Evolutionary conservation across 805 yeast species (phyloP), one percentile per base, ranked within the genome.

Genomic region (Jamesozyma rosinii): DNA sequence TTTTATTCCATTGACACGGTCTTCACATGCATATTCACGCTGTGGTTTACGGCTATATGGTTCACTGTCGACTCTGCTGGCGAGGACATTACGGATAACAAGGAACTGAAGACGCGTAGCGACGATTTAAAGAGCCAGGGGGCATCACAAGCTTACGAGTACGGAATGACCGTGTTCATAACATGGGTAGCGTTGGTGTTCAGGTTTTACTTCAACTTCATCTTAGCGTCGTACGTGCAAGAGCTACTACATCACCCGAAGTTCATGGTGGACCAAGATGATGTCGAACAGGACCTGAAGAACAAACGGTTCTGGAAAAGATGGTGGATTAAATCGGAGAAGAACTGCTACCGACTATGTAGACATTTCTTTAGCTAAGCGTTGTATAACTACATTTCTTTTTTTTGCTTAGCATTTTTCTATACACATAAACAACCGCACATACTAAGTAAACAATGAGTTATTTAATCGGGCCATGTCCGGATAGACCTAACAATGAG

Each of bases 41-140:
- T 81, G 4, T 83, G 79, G 63, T 89, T 90, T 58, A 72, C 81
- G 5, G 72, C 74, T 42, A 73, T 77, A 47, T 90, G 97, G 96
- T 83, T 87, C 55, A 61, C 67, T 45, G 52, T 58, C 3, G 11
- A 14, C 14, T 15, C 37, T 13, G 4, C 39, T 15, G 5, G 38
- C 2, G 31, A 9, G 13, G 37, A 38, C 1, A 43, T 37, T n/a
- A 37, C 32, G 10, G 42, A 42, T 10, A 44, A 33, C 35, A 31
- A 32, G 5, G 27, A 11, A 8, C 8, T 39, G 11, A 17, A 15
- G 4, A 38, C 20, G 5, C 44, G 61, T 3, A 52, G 61, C 2
- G 47, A 46, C 2, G 53, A 52, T 18, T 29, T 56, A 18, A 49
- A 68, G 1, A 66, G 76, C 3, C 84, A 80, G 55, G 77, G 86